Percentiles rank a stretch among this genome's conserved stretches.
These are phyloP conservation scores for Termitomyces sp. DNA, from an alignment of 768 basidiomycete species.

Conservation along the genomic window DNA sequence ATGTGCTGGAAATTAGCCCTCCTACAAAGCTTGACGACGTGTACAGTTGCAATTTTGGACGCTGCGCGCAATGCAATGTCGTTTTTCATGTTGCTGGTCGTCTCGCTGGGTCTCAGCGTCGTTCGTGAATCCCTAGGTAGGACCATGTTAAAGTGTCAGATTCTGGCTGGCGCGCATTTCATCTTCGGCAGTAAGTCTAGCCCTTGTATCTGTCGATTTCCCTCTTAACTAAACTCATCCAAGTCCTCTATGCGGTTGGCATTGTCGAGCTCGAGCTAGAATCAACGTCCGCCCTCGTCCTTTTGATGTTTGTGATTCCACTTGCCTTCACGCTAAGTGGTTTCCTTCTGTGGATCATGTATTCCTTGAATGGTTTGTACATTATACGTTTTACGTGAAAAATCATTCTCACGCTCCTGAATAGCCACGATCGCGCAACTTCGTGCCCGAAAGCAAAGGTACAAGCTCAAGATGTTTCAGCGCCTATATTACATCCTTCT, in stretches of 20 bases:
- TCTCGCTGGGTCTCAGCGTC: constrained; percentile 88
- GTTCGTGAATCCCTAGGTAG: constrained; percentile 84
- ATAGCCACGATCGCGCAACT: constrained; percentile 88
- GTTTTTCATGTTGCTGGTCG: constrained; percentile 93
- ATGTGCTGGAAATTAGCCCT: constrained; percentile 23
- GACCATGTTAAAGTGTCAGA: constrained; percentile 81
- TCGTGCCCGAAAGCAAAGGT: constrained; percentile 78
- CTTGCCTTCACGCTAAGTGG: constrained; percentile 93
- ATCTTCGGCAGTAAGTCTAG: constrained; percentile 80
- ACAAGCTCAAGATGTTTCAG: constrained; percentile 88
- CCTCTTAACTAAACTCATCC: constrained; percentile 3
- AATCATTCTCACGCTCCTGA: background rate
- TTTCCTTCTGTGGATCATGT: constrained; percentile 95
- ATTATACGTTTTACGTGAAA: background rate
- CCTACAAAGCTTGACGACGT: constrained; percentile 6
- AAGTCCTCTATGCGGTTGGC: constrained; percentile 90
- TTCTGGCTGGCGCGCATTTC: constrained; percentile 84
- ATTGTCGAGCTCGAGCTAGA: constrained; percentile 93
- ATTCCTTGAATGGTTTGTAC: constrained; percentile 77
- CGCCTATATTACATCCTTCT: constrained; percentile 83
- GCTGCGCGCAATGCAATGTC: constrained; percentile 93
- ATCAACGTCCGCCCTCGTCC: constrained; percentile 78
- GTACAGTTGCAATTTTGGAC: constrained; percentile 85
- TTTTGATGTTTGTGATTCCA: constrained; percentile 90
- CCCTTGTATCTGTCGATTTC: background rate